Percentiles rank a stretch among this genome's conserved stretches.
Conservation (phyloP, 2,329 filamentous ascomycete species). For the Colletotrichum gloeosporioides region DNA sequence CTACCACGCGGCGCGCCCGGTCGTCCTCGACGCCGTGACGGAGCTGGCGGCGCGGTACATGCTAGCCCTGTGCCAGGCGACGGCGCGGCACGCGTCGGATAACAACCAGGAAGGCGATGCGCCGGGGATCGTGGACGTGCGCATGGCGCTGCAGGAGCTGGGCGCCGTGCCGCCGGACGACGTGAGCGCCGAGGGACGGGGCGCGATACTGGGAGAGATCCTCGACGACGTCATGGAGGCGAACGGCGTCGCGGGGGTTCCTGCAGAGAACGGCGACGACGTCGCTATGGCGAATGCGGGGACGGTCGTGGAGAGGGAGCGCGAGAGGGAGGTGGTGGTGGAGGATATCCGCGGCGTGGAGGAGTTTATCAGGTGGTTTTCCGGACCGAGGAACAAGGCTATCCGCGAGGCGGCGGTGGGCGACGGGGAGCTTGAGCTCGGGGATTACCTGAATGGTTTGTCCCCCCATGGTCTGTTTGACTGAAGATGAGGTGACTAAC, state of each 20-base stretch:
- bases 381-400: constrained; percentile 75
- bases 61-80: constrained; percentile 72
- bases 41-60: constrained; percentile 87
- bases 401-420: constrained; percentile 81
- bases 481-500: neutral
- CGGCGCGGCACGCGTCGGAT: constrained; percentile 73
- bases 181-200: constrained; percentile 59
- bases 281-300: neutral
- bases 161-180: constrained; percentile 76
- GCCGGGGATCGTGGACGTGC: constrained; percentile 75
- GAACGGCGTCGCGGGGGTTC: constrained; percentile 73
- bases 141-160: constrained; percentile 83
- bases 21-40: constrained; percentile 85
- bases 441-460: constrained; percentile 73
- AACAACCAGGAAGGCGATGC: constrained; percentile 69
- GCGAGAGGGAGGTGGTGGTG: constrained; percentile 1
- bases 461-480: neutral
- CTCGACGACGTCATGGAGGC: constrained; percentile 68
- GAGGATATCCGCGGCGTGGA: constrained; percentile 76
- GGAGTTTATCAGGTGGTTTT: constrained; percentile 81
- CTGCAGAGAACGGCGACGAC: constrained; percentile 59
- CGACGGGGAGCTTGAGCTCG: constrained; percentile 67
- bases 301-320: neutral
- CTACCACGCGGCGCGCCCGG: constrained; percentile 82
- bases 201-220: constrained; percentile 67